Base-by-base conservation (phyloP, 2,329 filamentous ascomycete species). In the Ophiostoma fasciatum region DNA sequence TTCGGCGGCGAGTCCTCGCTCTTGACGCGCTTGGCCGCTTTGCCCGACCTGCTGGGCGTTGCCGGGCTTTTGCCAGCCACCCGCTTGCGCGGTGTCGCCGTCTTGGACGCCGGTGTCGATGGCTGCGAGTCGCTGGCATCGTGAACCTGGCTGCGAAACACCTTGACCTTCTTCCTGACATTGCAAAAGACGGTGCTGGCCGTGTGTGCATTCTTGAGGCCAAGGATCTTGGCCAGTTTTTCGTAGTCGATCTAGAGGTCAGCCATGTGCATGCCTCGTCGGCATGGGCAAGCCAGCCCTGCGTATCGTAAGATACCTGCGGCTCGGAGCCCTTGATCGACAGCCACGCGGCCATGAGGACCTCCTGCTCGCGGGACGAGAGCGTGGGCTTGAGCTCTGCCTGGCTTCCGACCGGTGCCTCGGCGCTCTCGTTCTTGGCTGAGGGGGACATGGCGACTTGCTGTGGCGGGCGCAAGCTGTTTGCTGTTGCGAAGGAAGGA, bases 291-390 rank as follows among this genome's bases (percentile, higher is more conserved):
- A n/a, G n/a, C n/a, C n/a, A n/a, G n/a, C n/a, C n/a, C n/a, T n/a
- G n/a, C n/a, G n/a, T n/a, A n/a, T n/a, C n/a, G n/a, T n/a, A 7
- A 25, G 15, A 9, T 13, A 43, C 41, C 31, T 43, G 36, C 5
- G 43, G 39, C 3, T 45, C 43, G 2, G 36, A 7, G 2, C 43
- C 41, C 10, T 41, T 45, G 35, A 45, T 43, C 6, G 30, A 43
- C 0, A 41, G 17, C 43, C 39, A 45, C 0, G 39, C 39, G 5
- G 39, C 41, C 39, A 45, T 37, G 5, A 45, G 37, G 18, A 42
- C 22, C 17, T 45, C 37, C 14, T 43, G 41, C n/a, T 43, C 43
- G 2, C 43, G 38, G 10, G 21, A 10, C 12, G 35, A 31, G 3
- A 43, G 28, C 6, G 5, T 15, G 4, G 30, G 35, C 19, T 37